Conservation (phyloP, 2,329 filamentous ascomycete species). For the Calonectria leucothoes region DNA sequence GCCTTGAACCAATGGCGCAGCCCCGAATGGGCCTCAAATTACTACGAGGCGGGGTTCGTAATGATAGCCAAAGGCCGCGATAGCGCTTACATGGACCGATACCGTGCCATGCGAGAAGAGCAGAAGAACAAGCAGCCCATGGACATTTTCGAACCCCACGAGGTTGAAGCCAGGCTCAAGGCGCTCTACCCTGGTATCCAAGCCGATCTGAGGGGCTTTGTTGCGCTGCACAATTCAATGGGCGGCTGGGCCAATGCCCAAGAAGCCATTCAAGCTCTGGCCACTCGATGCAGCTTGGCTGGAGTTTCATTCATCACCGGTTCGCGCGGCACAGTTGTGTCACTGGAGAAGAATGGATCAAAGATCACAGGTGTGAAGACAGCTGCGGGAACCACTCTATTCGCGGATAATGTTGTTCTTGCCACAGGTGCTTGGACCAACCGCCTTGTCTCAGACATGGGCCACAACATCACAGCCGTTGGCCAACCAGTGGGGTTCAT, state of each 20-base stretch:
- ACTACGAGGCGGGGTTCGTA: slow-evolving; percentile 41
- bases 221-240: slow-evolving; percentile 19
- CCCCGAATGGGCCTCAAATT: slow-evolving; percentile 32
- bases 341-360: slow-evolving; percentile 25
- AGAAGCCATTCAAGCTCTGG: slow-evolving; percentile 35
- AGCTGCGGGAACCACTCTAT: slow-evolving; percentile 53
- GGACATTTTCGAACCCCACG: slow-evolving; percentile 19
- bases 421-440: slow-evolving; percentile 76
- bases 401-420: slow-evolving; percentile 70
- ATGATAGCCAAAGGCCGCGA: slow-evolving; percentile 32
- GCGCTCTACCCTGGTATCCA: slow-evolving; percentile 13
- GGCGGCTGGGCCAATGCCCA: slow-evolving; percentile 46
- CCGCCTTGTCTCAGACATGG: slow-evolving; percentile 61
- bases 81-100: slow-evolving; percentile 13
- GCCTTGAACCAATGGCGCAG: slow-evolving; percentile 37
- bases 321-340: slow-evolving; percentile 36
- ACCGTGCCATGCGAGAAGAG: slow-evolving; percentile 6
- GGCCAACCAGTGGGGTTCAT: slow-evolving; percentile 75
- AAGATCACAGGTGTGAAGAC: slow-evolving; percentile 36
- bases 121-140: slow-evolving; percentile 19
- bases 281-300: slow-evolving; percentile 30
- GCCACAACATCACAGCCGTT: slow-evolving; percentile 69
- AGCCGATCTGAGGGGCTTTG: not conserved
- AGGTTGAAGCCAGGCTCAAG: not conserved
- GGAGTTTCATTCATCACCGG: slow-evolving; percentile 46